Base-by-base conservation (phyloP, 139 green algal species). In the Choricystis sp. region DNA sequence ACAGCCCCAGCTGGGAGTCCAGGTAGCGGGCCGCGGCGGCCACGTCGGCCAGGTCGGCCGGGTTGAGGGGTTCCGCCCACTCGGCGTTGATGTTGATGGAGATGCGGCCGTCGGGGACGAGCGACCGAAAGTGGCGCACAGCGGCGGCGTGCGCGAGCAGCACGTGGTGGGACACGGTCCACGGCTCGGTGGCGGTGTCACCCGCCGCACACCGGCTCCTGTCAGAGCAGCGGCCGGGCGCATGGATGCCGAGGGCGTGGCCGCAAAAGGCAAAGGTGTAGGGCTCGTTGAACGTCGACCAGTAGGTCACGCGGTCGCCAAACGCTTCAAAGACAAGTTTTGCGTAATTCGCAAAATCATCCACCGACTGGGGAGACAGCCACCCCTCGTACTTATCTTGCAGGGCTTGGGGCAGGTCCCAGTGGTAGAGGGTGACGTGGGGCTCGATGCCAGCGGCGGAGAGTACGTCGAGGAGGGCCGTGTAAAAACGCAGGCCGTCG, bases 221-320 rank as follows among this genome's bases (percentile, higher is more conserved):
- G 56, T 67, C 61, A 2, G 61, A 56, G 56, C 67, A 72, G 19
- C 56, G 61, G 2, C 67, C 61, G 20, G 65, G 70, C 4, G 70
- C 56, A 1, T 60, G 40, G 1, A n/a, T 29, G 65, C 70, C 70
- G 26, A 19, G 26, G 25, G 16, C 56, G 30, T 68, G 70, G n/a
- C 67, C 65, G 2, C 60, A 25, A 2, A 29, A 26, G 23, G 62
- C 69, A 49, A 69, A 71, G 3, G 49, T 68, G 30, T 61, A 71
- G n/a, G 72, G 72, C 67, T 77, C 72, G 26, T 83, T 83, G 67
- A 83, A 75, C 9, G 77, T 83, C 22, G 73, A 68, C 74, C 74
- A 83, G 59, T 77, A 28, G 3, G 56, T 69, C 0, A 83, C 64
- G 3, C 74, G 64, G 62, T 72, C 66, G 19, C 74, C 71, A 62